Conservation (phyloP, 2,329 filamentous ascomycete species). For the Zymoseptoria passerinii region DNA sequence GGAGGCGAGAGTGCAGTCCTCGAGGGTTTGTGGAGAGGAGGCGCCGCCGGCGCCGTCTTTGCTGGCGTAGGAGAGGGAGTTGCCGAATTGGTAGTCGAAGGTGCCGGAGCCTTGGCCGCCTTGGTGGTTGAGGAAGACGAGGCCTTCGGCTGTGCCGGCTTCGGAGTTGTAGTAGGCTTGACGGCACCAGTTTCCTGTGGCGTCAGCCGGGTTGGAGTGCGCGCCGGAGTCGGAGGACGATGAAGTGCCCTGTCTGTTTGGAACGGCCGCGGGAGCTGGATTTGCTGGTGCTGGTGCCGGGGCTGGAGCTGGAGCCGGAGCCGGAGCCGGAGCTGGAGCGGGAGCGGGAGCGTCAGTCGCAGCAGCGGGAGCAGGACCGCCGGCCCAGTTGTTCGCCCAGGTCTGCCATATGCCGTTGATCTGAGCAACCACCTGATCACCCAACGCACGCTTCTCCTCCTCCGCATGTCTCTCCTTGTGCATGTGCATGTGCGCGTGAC, state of each 20-base stretch:
- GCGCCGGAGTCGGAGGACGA: slow-evolving; percentile 14
- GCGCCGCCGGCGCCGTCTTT: slow-evolving; percentile 41
- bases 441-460: slow-evolving; percentile 37
- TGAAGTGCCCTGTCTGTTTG: slow-evolving; percentile 13
- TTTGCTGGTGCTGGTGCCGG: slow-evolving; percentile 10
- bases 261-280: slow-evolving; percentile 10
- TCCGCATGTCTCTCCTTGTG: slow-evolving; percentile 27
- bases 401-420: slow-evolving; percentile 51
- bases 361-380: slow-evolving; percentile 19
- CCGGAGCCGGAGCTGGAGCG: slow-evolving; percentile 4
- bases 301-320: slow-evolving; percentile 11
- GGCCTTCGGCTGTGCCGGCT: slow-evolving; percentile 39
- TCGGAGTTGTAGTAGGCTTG: slow-evolving; percentile 31
- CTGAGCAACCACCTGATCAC: slow-evolving; percentile 47
- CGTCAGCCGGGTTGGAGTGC: slow-evolving; percentile 13
- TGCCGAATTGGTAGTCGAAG: slow-evolving; percentile 48
- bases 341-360: slow-evolving; percentile 8
- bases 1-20: slow-evolving; percentile 43
- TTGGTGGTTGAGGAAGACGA: slow-evolving; percentile 52
- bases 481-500: slow-evolving; percentile 48
- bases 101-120: slow-evolving; percentile 49
- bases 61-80: slow-evolving; percentile 50
- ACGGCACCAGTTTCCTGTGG: slow-evolving; percentile 25
- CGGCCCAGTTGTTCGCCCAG: slow-evolving; percentile 52
- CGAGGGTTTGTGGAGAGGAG: slow-evolving; percentile 42